These are phyloP conservation scores for Lachnellula suecica DNA, from an alignment of 2,329 filamentous ascomycete genomes.

Conservation along the genomic window DNA sequence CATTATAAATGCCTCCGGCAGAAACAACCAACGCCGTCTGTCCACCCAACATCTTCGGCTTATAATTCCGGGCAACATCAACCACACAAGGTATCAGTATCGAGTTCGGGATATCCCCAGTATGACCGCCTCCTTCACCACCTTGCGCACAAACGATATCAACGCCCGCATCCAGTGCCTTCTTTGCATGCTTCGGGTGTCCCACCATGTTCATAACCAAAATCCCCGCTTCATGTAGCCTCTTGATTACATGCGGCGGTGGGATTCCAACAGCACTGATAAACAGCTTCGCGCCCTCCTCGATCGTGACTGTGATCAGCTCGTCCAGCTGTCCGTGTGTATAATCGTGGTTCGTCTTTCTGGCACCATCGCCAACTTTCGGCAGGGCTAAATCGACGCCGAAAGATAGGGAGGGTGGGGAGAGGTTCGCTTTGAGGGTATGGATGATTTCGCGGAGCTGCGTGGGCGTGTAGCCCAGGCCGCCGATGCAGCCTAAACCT, in stretches of 20 bases:
- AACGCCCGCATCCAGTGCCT: conserved; percentile 82
- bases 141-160: conserved; percentile 93
- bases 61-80: conserved; percentile 66
- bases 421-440: conserved; percentile 78
- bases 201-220: conserved; percentile 98
- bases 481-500: conserved; percentile 72
- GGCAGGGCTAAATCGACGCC: conserved; percentile 90
- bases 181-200: conserved; percentile 85
- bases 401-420: conserved; percentile 70
- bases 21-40: conserved; percentile 78
- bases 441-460: conserved; percentile 79
- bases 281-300: conserved; percentile 81
- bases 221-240: conserved; percentile 76
- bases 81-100: conserved; percentile 85
- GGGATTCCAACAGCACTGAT: conserved; percentile 88
- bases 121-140: conserved; percentile 91
- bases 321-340: conserved; percentile 86
- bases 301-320: conserved; percentile 82
- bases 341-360: conserved; percentile 95
- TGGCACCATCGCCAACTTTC: conserved; percentile 78
- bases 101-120: conserved; percentile 81
- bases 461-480: conserved; percentile 68
- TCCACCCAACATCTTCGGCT: conserved; percentile 66
- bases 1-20: conserved; percentile 84
- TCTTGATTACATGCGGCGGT: conserved; percentile 68